phyloP scores from a whole-genome alignment of 2,329 filamentous ascomycete genomes.

The Bretziella fagacearum region DNA sequence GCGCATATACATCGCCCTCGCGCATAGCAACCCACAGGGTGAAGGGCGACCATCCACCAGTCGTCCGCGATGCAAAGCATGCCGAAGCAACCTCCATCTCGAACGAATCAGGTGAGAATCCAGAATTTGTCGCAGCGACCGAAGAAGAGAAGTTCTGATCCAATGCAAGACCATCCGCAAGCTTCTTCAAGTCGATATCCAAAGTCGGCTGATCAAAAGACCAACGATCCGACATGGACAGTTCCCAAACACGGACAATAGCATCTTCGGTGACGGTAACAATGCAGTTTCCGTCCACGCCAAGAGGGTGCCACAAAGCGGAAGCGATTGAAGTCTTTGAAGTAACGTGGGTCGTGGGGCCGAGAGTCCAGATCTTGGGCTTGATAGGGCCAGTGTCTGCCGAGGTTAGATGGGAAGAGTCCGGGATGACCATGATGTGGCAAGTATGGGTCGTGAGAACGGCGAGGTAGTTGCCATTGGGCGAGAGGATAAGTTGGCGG shows the following conservation, averaged over 20 bases:
- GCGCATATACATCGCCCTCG: conserved; percentile 79
- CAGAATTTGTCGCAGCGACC: conserved; percentile 54
- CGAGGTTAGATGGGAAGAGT: conserved; percentile 56
- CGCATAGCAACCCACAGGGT: conserved; percentile 95
- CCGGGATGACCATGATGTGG: conserved; percentile 72
- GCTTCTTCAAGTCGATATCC: conserved; percentile 73
- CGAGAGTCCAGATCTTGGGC: conserved; percentile 77
- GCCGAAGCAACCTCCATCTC: conserved; percentile 91
- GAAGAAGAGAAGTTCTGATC: conserved; percentile 74
- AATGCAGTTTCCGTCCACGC: conserved; percentile 61
- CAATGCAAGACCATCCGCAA: conserved; percentile 65
- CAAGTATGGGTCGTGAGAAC: conserved; percentile 77
- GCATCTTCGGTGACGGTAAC: conserved; percentile 82
- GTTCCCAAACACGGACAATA: conserved; percentile 76
- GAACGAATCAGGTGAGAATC: conserved; percentile 73
- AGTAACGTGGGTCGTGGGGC: conserved; percentile 78
- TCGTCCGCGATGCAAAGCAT: conserved; percentile 50
- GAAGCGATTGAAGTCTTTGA: conserved; percentile 67
- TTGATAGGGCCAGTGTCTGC: conserved; percentile 53
- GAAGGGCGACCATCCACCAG: conserved; percentile 87
- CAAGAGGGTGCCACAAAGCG: conserved; percentile 82
- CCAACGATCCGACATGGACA: conserved; percentile 68
- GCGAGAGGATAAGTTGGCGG: conserved; percentile 69
- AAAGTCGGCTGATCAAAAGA: conserved; percentile 73
- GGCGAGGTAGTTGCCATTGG: conserved; percentile 64